These are phyloP conservation scores for Beauveria sp. DNA, from an alignment of 2,329 filamentous ascomycete species.

Conservation along the genomic window DNA sequence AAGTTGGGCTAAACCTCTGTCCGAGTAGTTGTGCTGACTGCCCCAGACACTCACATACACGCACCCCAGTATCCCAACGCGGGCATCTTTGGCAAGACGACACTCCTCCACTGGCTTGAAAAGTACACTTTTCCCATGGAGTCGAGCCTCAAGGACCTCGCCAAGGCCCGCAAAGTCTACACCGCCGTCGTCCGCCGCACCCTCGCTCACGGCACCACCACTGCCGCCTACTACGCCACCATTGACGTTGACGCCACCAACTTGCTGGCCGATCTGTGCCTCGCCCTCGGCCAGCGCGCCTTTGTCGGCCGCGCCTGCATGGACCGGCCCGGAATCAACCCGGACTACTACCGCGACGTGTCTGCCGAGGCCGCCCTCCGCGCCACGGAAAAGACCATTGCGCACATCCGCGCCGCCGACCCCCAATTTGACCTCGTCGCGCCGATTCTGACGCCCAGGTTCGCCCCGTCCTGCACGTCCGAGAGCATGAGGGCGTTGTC, in stretches of 20 bases:
- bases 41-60: constrained; percentile 84
- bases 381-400: constrained; percentile 52
- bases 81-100: constrained; percentile 88
- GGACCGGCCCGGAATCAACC: constrained; percentile 61
- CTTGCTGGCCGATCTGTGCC: constrained; percentile 76
- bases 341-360: constrained; percentile 72
- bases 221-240: constrained; percentile 90
- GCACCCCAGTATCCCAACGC: constrained; percentile 91
- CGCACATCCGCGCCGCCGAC: constrained; percentile 61
- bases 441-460: constrained; percentile 72
- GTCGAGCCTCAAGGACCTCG: constrained; percentile 57
- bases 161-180: constrained; percentile 65
- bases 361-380: constrained; percentile 48
- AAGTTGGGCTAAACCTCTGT: neutral
- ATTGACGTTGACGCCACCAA: constrained; percentile 84
- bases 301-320: constrained; percentile 94
- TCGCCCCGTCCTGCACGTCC: constrained; percentile 54
- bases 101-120: constrained; percentile 86
- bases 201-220: constrained; percentile 84
- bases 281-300: constrained; percentile 73
- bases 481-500: constrained; percentile 59
- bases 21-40: neutral
- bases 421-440: constrained; percentile 56
- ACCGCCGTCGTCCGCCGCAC: constrained; percentile 70
- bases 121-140: constrained; percentile 95